Evolutionary conservation across 1,139 yeast species (phyloP).

Genomic region (Lodderomyces oxycetoniae): DNA sequence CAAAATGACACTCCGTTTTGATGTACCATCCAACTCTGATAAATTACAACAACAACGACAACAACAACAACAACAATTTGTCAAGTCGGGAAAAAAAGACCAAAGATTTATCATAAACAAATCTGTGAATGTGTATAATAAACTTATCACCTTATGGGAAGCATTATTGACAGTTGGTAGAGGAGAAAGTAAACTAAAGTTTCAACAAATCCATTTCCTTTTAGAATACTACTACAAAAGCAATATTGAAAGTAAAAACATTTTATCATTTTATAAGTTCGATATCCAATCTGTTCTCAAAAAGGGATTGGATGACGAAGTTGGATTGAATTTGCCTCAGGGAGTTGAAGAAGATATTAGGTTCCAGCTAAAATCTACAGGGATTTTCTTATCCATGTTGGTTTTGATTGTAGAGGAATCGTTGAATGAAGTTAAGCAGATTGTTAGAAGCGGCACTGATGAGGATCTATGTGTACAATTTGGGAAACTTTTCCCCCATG

Average conservation of each 20-base stretch:
- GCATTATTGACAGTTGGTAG: constrained; percentile 19
- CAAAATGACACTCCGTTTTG: neutral
- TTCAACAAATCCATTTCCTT: constrained; percentile 30
- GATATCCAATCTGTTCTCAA: constrained; percentile 22
- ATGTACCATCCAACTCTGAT: neutral
- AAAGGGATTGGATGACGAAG: constrained; percentile 16
- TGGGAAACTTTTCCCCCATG: constrained; percentile 24
- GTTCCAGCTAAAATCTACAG: constrained; percentile 16
- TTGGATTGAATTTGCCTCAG: constrained; percentile 13
- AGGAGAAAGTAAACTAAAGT: constrained; percentile 22
- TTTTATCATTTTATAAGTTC: constrained; percentile 24
- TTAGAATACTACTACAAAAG: constrained; percentile 30
- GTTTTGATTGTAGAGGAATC: constrained; percentile 32
- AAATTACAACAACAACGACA: neutral
- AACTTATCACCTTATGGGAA: constrained; percentile 26
- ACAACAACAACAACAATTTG: too few species aligned
- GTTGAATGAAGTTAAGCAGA: constrained; percentile 21
- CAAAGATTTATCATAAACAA: neutral
- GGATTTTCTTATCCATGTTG: constrained; percentile 30
- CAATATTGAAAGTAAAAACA: constrained; percentile 19
- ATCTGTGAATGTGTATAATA: constrained; percentile 4
- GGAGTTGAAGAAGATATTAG: constrained; percentile 6
- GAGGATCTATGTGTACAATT: constrained; percentile 16
- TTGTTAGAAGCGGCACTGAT: constrained; percentile 11
- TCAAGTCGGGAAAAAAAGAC: too few species aligned